These are phyloP conservation scores for Fistulifera pelliculosa DNA, from an alignment of 108 stramenopile genomes.

Conservation along the genomic window DNA sequence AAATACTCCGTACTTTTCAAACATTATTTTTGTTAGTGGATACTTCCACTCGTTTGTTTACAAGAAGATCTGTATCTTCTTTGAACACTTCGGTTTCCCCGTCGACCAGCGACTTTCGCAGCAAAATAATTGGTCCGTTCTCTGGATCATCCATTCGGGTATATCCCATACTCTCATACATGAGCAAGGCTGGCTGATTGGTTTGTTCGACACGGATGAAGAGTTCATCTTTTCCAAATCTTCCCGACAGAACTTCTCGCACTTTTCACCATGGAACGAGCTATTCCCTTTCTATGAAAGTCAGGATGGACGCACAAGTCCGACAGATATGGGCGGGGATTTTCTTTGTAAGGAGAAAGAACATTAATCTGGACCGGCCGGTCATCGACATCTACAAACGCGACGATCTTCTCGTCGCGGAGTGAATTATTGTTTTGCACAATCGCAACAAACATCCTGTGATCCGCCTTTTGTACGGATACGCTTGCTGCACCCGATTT, in stretches of 20 bases:
- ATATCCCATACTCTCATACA: slow-evolving; percentile 56
- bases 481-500: slow-evolving; percentile 45
- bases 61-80: too few relatives aligned
- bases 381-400: slow-evolving; percentile 43
- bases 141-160: background rate
- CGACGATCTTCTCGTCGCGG: slow-evolving; percentile 22
- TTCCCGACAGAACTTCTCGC: slow-evolving; percentile 16
- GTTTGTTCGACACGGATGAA: slow-evolving; percentile 44
- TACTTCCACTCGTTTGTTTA: too few relatives aligned
- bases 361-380: slow-evolving; percentile 8
- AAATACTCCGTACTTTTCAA: too few relatives aligned
- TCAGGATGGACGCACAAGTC: slow-evolving; percentile 30
- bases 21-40: too few relatives aligned
- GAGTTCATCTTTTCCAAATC: slow-evolving; percentile 7
- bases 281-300: slow-evolving; percentile 35
- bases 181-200: slow-evolving; percentile 43
- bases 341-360: background rate
- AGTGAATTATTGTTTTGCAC: background rate
- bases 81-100: background rate
- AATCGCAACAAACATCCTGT: slow-evolving; percentile 32
- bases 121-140: slow-evolving; percentile 9
- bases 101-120: slow-evolving; percentile 6
- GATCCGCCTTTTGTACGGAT: slow-evolving; percentile 26
- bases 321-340: slow-evolving; percentile 40
- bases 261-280: slow-evolving; percentile 17